Conservation (phyloP, 192 early-diverging fungal genomes). For the Backusella macrospora region DNA sequence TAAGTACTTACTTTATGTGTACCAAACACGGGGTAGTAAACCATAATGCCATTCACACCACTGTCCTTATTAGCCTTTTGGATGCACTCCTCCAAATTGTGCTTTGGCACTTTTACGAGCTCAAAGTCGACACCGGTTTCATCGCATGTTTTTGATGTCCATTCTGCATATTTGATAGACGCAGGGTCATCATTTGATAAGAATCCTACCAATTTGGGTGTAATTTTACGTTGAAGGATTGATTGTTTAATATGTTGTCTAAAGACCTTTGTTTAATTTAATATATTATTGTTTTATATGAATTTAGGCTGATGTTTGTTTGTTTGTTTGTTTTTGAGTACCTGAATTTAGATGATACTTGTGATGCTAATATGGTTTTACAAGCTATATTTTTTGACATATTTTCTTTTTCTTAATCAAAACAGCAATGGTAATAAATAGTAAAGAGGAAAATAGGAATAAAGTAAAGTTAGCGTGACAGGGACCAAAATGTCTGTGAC, state of each 20-base stretch:
- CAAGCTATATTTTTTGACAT: slow-evolving; percentile 33
- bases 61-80: slow-evolving; percentile 87
- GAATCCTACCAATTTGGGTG: slow-evolving; percentile 87
- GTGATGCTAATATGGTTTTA: slow-evolving; percentile 62
- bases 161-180: slow-evolving; percentile 90
- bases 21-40: slow-evolving; percentile 98
- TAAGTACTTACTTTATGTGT: slow-evolving; percentile 66
- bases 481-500: neutral
- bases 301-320: too few species aligned
- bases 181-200: slow-evolving; percentile 95
- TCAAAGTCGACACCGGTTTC: slow-evolving; percentile 92
- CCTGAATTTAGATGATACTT: slow-evolving; percentile 68
- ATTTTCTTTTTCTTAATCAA: neutral
- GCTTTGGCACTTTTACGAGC: slow-evolving; percentile 78
- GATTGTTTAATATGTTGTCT: slow-evolving; percentile 63
- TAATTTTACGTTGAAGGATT: slow-evolving; percentile 60
- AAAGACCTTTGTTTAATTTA: neutral
- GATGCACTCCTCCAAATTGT: slow-evolving; percentile 82
- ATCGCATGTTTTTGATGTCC: slow-evolving; percentile 89
- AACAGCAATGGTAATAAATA: too few species aligned
- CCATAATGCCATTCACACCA: slow-evolving; percentile 91
- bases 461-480: neutral
- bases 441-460: neutral
- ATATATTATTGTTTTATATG: slow-evolving; percentile 4
- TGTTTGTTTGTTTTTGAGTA: slow-evolving; percentile 34